These are phyloP conservation scores for Leccinellum rugosiceps DNA, from an alignment of 768 basidiomycete species.

Conservation along the genomic window DNA sequence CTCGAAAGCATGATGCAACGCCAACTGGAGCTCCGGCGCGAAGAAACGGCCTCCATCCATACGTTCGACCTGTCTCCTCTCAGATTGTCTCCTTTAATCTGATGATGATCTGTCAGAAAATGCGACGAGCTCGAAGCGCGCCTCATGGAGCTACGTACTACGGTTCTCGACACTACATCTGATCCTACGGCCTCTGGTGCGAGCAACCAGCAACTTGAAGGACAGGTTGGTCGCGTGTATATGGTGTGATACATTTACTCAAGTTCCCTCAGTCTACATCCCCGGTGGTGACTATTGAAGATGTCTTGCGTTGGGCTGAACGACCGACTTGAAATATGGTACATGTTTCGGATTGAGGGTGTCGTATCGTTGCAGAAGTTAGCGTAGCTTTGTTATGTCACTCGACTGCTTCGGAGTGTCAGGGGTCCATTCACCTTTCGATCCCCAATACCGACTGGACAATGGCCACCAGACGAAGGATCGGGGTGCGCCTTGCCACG, in stretches of 20 bases:
- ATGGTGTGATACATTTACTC: background rate
- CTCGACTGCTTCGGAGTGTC: conserved; percentile 7
- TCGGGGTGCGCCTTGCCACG: conserved; percentile 72
- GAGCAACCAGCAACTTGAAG: conserved; percentile 5
- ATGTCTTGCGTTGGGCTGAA: conserved; percentile 60
- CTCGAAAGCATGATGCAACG: conserved; percentile 79
- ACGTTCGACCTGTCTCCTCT: conserved; percentile 43
- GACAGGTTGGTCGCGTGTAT: conserved; percentile 14
- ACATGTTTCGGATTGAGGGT: too few species aligned
- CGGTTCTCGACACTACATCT: conserved; percentile 14
- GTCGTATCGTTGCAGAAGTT: background rate
- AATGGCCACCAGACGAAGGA: conserved; percentile 74
- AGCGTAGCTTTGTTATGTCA: background rate
- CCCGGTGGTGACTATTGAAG: conserved; percentile 27
- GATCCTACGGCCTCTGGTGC: background rate
- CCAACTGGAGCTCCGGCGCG: conserved; percentile 69
- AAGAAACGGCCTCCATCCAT: conserved; percentile 70
- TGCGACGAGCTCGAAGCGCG: conserved; percentile 68
- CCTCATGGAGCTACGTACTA: conserved; percentile 50
- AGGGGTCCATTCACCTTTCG: conserved; percentile 13
- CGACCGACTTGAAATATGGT: conserved; percentile 30
- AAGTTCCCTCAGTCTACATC: conserved; percentile 7
- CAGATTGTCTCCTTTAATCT: background rate
- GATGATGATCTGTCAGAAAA: conserved; percentile 43
- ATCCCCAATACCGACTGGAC: background rate